Evolutionary conservation across 495 filamentous ascomycete species (phyloP).

Genomic region (Arthonia radiata): DNA sequence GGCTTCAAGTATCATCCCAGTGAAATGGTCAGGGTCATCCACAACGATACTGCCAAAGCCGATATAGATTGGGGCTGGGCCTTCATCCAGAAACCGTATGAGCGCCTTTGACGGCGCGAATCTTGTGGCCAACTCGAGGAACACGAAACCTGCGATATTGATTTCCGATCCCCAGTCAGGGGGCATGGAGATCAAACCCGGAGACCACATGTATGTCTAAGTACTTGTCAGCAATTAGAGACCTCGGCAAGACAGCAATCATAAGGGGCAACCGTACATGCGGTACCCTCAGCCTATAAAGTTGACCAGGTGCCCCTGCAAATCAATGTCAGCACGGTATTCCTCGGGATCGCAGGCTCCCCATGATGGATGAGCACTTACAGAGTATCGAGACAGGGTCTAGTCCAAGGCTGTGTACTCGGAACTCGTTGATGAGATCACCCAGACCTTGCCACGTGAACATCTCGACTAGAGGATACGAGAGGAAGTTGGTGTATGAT

Average conservation of each 20-base stretch:
- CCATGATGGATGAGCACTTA: too few relatives aligned
- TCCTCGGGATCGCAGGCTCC: too few relatives aligned
- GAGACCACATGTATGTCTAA: conserved; percentile 44
- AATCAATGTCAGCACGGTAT: too few relatives aligned
- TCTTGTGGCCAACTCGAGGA: conserved; percentile 33
- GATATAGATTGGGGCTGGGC: conserved; percentile 35
- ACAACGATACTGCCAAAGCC: conserved; percentile 48
- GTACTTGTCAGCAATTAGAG: too few relatives aligned
- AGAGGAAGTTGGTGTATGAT: conserved; percentile 44
- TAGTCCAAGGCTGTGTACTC: conserved; percentile 30
- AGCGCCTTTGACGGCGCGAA: conserved; percentile 31
- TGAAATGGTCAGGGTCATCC: conserved; percentile 36
- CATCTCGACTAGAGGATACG: conserved; percentile 41
- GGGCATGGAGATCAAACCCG: conserved; percentile 38
- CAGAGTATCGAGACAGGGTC: conserved; percentile 35
- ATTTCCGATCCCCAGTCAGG: conserved; percentile 37
- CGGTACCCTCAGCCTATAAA: conserved; percentile 33
- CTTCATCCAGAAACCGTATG: conserved; percentile 26
- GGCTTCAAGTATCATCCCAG: conserved; percentile 35
- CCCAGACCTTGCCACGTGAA: conserved; percentile 25
- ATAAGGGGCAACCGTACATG: too few relatives aligned
- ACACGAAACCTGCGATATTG: conserved; percentile 38
- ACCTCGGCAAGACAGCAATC: too few relatives aligned
- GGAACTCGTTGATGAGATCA: conserved; percentile 40
- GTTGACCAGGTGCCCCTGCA: conserved; percentile 40